Percentiles rank a stretch among this genome's conserved stretches.
These are phyloP conservation scores for Rhodomyrtus tomentosa DNA, from an alignment of 345 rosid genomes.

Conservation along the genomic window DNA sequence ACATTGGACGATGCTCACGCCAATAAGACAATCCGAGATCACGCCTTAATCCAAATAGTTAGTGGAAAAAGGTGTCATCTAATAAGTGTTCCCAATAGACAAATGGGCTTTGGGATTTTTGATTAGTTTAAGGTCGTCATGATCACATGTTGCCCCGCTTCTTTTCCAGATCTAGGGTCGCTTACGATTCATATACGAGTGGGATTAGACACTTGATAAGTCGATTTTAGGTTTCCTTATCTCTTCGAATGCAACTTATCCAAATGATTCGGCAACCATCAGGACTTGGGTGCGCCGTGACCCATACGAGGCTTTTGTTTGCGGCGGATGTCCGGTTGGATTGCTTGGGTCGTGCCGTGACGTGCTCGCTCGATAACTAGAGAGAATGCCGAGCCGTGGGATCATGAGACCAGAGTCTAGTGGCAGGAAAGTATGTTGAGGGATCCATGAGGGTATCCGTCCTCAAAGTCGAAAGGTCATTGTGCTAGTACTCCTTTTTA, in stretches of 20 bases:
- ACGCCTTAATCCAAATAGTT: neutral
- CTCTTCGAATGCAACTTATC: neutral
- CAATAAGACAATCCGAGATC: neutral
- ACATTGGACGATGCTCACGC: neutral
- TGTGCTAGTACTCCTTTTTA: neutral
- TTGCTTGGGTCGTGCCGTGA: neutral
- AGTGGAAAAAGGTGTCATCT: neutral
- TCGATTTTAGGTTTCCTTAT: neutral
- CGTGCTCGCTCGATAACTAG: neutral
- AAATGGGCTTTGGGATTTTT: neutral
- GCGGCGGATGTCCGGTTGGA: neutral
- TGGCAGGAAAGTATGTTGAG: no score
- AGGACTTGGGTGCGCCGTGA: neutral
- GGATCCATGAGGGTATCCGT: no score
- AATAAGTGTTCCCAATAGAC: neutral
- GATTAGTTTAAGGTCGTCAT: neutral
- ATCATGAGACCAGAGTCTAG: neutral
- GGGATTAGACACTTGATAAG: neutral
- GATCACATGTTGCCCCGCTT: neutral
- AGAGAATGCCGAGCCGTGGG: neutral
- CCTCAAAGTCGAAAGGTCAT: no score
- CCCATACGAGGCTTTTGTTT: neutral
- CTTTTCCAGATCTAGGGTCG: neutral
- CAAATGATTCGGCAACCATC: neutral
- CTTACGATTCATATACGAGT: neutral